Evolutionary conservation across 1,284 basidiomycete genomes (phyloP).

Genomic region (Polyporus tsugae): DNA sequence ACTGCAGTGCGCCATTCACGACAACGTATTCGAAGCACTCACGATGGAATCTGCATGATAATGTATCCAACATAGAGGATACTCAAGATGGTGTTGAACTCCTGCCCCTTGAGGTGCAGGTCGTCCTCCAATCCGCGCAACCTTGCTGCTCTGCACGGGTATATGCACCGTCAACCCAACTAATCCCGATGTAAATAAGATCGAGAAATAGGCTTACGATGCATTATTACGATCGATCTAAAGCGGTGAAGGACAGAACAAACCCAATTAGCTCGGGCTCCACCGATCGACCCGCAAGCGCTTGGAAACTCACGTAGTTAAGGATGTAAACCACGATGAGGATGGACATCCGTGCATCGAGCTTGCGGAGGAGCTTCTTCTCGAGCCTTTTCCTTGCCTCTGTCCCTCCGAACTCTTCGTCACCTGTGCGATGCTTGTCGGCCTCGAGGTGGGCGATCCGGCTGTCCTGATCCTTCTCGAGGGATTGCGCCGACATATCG

Average conservation of each 20-base stretch:
- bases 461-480: slow-evolving; percentile 22
- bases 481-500: slow-evolving; percentile 25
- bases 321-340: slow-evolving; percentile 73
- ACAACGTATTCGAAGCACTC: slow-evolving; percentile 36
- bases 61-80: slow-evolving; percentile 85
- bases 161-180: background rate
- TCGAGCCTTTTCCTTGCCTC: slow-evolving; percentile 55
- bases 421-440: slow-evolving; percentile 31
- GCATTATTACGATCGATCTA: slow-evolving; percentile 76
- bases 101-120: slow-evolving; percentile 64
- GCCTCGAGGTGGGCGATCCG: slow-evolving; percentile 25
- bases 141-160: slow-evolving; percentile 61
- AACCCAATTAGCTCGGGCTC: slow-evolving; percentile 31
- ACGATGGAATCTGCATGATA: slow-evolving; percentile 84
- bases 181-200: background rate
- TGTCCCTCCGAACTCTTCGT: slow-evolving; percentile 52
- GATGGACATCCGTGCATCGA: slow-evolving; percentile 72
- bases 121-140: slow-evolving; percentile 77
- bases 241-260: background rate
- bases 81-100: slow-evolving; percentile 77
- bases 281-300: background rate
- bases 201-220: slow-evolving; percentile 48
- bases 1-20: background rate
- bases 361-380: slow-evolving; percentile 61
- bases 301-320: slow-evolving; percentile 57